Evolutionary conservation across 2,329 filamentous ascomycete genomes (phyloP), one percentile per base, ranked within the genome.

Genomic region (Paecilomyces variotii): DNA sequence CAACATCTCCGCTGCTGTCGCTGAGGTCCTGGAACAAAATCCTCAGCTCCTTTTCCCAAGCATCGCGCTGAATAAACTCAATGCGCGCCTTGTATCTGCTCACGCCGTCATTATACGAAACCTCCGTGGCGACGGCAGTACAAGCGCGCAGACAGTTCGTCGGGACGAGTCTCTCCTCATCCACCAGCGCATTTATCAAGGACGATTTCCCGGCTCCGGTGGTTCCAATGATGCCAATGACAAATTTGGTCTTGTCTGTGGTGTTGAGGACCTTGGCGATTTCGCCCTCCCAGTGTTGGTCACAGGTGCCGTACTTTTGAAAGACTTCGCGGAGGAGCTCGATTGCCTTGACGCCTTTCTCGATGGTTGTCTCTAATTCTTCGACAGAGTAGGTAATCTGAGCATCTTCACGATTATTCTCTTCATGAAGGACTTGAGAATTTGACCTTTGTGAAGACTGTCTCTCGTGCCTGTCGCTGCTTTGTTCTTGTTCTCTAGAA

Each of bases 171-270:
- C 39, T 45, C 7, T 45, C 39, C 9, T 45, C 39, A 9, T 45
- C 39, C 5, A 45, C n/a, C 4, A 45, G 39, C 2, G 39, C 39
- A 19, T 45, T 45, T 1, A 45, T 45, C n/a, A 45, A 4, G 5
- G 39, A 45, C 5, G 39, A 45, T n/a, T 45, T 45, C 3, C 39
- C 39, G 3, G n/a, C 39, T 19, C 39, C 39, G 9, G 39, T 45
- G 5, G 39, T 83, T 0, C 84, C 85, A 2, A 85, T 79, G 0
- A 87, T 80, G 4, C 84, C 84, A 19, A 87, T 75, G 0, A 86
- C n/a, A n/a, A 24, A 45, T 4, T 45, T 45, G 2, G 14, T 45
- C 19, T 45, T 45, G 14, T 7, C 39, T 24, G 39, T 45, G 14
- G 0, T 24, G 5, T n/a, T 24, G 14, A 45, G n/a, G 14, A 45